Base-by-base conservation (phyloP, 2,329 filamentous ascomycete genomes). In the Plectosphaerella plurivora region DNA sequence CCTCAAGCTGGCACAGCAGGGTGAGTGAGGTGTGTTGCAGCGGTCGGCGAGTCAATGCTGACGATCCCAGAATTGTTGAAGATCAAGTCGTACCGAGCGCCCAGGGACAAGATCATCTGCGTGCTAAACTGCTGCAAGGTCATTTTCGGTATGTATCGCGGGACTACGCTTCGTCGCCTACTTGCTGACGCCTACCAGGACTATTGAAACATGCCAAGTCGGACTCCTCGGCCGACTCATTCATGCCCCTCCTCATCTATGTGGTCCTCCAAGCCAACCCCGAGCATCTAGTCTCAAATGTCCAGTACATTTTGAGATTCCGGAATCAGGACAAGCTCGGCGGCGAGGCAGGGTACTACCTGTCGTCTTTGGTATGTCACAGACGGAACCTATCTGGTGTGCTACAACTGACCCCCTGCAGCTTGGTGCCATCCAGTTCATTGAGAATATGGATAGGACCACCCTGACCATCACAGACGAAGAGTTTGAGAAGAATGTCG, bases 121-220 rank as follows among this genome's bases (percentile, higher is more conserved):
- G 91, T 97, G 45, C 74, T 99, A 52, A 99, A 99, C 71, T 97
- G 92, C 73, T 99, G 94, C 82, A 99, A 99, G 72, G 95, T 99
- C 57, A 97, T 99, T 57, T 97, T 99, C 69, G 94, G 89, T 91
- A 70, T 60, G 79, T 61, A 18, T 4, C 9, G 7, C 24, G 6
- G 33, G n/a, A 4, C 15, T 4, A 1, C 11, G 4, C 3, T 6
- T 6, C 11, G 11, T 2, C 2, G 10, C 10, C 47, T 6, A 18
- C 50, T 50, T n/a, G 56, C 55, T 47, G 49, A 49, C 25, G 15
- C 24, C 12, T 5, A 25, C 18, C 51, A 89, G 88, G 93, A 16
- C 83, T 96, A 47, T 75, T 99, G 50, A 92, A 93, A 59, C 95
- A 97, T 66, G 86, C 90, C 50, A 95, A 96, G 69, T 88, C 88